Evolutionary conservation across 1,139 yeast genomes (phyloP).

Genomic region (Hansenula lynferdii): DNA sequence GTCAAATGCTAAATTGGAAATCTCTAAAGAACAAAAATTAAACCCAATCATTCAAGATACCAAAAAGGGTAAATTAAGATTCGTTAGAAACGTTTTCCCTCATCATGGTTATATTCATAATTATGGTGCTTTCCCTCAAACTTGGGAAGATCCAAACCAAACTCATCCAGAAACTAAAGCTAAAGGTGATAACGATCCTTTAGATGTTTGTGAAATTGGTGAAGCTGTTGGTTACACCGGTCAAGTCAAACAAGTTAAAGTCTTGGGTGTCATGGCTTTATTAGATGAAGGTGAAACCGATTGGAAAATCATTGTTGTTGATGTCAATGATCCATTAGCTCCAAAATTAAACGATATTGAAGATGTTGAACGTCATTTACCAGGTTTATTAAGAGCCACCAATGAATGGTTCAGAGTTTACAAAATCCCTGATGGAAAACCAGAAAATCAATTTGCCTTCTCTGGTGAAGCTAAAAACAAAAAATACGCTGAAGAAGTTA

Average conservation of each 20-base stretch:
- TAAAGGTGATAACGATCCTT: slow-evolving; percentile 85
- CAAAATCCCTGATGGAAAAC: slow-evolving; percentile 89
- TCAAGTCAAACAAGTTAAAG: slow-evolving; percentile 75
- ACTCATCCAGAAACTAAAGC: slow-evolving; percentile 75
- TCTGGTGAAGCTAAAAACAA: slow-evolving; percentile 74
- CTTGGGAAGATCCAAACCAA: slow-evolving; percentile 86
- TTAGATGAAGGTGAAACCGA: slow-evolving; percentile 93
- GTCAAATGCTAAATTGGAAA: slow-evolving; percentile 88
- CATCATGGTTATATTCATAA: slow-evolving; percentile 88
- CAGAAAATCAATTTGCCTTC: slow-evolving; percentile 82
- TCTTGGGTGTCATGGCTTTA: slow-evolving; percentile 80
- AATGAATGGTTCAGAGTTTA: slow-evolving; percentile 90
- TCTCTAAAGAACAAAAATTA: slow-evolving; percentile 56
- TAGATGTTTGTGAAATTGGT: slow-evolving; percentile 90
- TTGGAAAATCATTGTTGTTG: slow-evolving; percentile 85
- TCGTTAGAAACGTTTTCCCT: slow-evolving; percentile 84
- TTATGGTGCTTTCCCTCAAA: slow-evolving; percentile 93
- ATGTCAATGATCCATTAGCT: slow-evolving; percentile 72
- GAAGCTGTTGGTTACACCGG: slow-evolving; percentile 67
- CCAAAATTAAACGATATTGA: slow-evolving; percentile 65
- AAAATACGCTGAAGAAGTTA: slow-evolving; percentile 65
- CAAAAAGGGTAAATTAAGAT: slow-evolving; percentile 79
- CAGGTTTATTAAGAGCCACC: slow-evolving; percentile 78
- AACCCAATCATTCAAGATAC: slow-evolving; percentile 87
- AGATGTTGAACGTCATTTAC: slow-evolving; percentile 71